Evolutionary conservation across 1,284 basidiomycete species (phyloP), one percentile per base, ranked within the genome.

Genomic region (Austroboletus novae-zelandiae): DNA sequence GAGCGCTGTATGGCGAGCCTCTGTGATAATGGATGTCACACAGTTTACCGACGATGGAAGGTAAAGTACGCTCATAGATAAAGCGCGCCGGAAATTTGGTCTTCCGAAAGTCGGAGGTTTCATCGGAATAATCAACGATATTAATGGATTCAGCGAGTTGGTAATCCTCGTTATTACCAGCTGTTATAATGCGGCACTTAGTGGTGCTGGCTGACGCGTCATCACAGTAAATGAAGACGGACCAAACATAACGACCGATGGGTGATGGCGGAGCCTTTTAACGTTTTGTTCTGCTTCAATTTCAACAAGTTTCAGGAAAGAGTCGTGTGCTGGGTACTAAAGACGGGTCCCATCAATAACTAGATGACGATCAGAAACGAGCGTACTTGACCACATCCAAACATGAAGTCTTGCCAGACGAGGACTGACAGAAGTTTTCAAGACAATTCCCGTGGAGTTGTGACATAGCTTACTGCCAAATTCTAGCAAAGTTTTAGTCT

Each of bases 111-210:
- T 94, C 88, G 5, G 87, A 86, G 11, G 75, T 76, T 65, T 93
- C 85, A 61, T 94, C 90, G 13, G 75, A 72, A 70, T 94, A 94
- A 68, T 96, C 86, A 51, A 94, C 81, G 31, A 94, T 81, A 3
- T 83, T 77, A 56, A 78, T 65, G 0, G 80, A 79, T 71, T 96
- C 93, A 8, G 92, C 92, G 44, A 92, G 61, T 65, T 88, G 86
- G 61, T 91, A 91, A 68, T 91, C 89, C 74, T 95, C 93, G 64
- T 94, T 95, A 69, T 95, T 95, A 40, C 93, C 92, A 32, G 91
- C 91, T 84, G 58, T 49, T 45, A 50, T 23, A 10, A 47, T 31
- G 40, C n/a, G 45, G 17, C 40, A 27, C 40, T 54, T 40, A 56
- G 43, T 31, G 31, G 37, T 32, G 29, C 47, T 36, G 30, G 23